Conservation (phyloP, 345 rosid genomes). For the Aethionema arabicum region DNA sequence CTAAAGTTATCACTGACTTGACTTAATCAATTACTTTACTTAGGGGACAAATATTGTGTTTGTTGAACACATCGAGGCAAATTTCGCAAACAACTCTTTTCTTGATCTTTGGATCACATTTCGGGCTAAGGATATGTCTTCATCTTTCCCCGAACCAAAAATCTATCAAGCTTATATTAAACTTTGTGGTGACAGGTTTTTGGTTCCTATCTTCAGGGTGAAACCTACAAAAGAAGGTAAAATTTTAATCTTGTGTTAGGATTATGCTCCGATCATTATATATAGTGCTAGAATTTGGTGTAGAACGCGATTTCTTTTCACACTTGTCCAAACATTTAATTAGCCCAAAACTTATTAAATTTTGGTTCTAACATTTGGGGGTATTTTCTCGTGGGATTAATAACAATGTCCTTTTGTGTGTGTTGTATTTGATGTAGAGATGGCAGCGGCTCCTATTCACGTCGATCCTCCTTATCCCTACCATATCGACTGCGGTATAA, state of each 20-base stretch:
- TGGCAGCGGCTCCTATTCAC: background rate
- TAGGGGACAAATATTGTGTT: background rate
- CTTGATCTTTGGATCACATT: background rate
- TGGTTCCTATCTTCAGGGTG: background rate
- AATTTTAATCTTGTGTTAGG: background rate
- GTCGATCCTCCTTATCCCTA: slow-evolving; percentile 7
- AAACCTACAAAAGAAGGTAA: slow-evolving; percentile 10
- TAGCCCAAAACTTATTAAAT: too few relatives aligned
- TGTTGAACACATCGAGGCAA: background rate
- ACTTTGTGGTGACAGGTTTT: background rate
- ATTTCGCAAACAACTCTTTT: background rate
- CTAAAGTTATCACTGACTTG: background rate
- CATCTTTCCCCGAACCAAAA: background rate
- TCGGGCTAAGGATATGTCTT: slow-evolving; percentile 13
- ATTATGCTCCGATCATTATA: too few relatives aligned
- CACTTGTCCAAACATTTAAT: too few relatives aligned
- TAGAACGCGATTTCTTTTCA: too few relatives aligned
- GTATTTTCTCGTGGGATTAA: too few relatives aligned
- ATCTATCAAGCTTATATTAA: slow-evolving; percentile 6
- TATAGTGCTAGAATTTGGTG: too few relatives aligned
- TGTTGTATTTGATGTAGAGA: slow-evolving; percentile 2
- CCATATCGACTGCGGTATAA: background rate
- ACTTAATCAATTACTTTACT: too few relatives aligned
- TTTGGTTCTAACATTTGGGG: too few relatives aligned
- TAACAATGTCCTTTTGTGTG: background rate